A percentile compares a stretch with the other conserved stretches of the same genome.
phyloP scores from a whole-genome alignment of 805 yeast species.

The Sporopachydermia quercuum region DNA sequence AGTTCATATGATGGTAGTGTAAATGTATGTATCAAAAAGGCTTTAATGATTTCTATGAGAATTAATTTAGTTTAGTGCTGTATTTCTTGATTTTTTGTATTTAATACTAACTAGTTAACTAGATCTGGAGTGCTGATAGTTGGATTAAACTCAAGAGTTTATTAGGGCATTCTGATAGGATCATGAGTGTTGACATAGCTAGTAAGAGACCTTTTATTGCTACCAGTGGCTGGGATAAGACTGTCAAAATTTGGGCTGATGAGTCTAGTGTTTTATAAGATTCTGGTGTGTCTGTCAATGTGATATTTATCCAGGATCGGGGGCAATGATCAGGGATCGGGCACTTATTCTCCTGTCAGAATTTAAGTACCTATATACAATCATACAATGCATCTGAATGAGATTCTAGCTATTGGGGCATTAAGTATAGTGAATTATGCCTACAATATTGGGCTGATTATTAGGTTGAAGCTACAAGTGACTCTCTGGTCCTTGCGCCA shows the following conservation, averaged over 20 bases:
- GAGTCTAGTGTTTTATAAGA: not conserved
- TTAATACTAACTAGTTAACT: constrained; percentile 9
- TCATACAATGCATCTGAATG: no score
- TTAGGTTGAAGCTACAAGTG: no score
- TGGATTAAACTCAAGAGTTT: constrained; percentile 47
- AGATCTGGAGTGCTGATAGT: constrained; percentile 47
- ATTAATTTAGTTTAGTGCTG: not conserved
- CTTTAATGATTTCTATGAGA: no score
- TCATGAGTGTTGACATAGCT: constrained; percentile 53
- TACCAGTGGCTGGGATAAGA: constrained; percentile 76
- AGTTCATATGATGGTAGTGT: constrained; percentile 60
- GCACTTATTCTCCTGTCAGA: no score
- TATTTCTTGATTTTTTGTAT: not conserved
- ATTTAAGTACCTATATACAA: no score
- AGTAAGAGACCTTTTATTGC: constrained; percentile 28
- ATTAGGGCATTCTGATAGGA: constrained; percentile 47
- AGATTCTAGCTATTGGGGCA: no score
- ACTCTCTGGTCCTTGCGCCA: no score
- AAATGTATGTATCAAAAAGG: constrained; percentile 16
- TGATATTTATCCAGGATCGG: no score
- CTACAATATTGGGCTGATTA: no score
- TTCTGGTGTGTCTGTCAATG: no score
- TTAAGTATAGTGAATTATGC: no score
- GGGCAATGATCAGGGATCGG: no score
- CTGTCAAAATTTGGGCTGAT: constrained; percentile 47